phyloP scores from a whole-genome alignment of 192 early-diverging fungal genomes.

The Gamsiella multidivaricata region DNA sequence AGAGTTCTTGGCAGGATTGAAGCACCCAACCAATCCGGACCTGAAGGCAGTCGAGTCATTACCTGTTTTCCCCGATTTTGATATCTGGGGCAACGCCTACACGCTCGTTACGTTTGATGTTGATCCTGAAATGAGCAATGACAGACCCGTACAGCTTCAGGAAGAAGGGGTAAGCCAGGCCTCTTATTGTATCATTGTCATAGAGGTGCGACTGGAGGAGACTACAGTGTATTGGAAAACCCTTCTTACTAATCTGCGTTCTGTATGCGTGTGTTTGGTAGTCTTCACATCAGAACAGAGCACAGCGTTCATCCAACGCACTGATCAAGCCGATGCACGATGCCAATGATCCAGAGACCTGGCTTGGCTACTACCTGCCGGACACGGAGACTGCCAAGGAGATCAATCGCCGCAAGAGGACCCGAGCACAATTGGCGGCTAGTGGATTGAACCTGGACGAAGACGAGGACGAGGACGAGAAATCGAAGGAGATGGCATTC shows the following conservation, averaged over 20 bases:
- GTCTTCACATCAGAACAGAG: conserved; percentile 32
- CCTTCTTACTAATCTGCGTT: no score
- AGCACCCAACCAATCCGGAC: conserved; percentile 61
- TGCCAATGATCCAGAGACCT: conserved; percentile 47
- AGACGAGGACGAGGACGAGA: conserved; percentile 30
- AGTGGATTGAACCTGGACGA: conserved; percentile 28
- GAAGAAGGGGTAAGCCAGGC: conserved; percentile 51
- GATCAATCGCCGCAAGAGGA: conserved; percentile 38
- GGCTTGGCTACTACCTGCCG: conserved; percentile 48
- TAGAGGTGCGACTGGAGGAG: no score
- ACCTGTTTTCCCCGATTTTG: conserved; percentile 66
- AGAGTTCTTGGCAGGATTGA: conserved; percentile 36
- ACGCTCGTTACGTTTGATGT: conserved; percentile 62
- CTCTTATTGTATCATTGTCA: background rate
- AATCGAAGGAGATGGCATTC: conserved; percentile 14
- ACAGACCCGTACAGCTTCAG: conserved; percentile 10
- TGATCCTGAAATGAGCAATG: conserved; percentile 58
- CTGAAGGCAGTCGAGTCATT: conserved; percentile 59
- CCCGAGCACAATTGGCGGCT: conserved; percentile 21
- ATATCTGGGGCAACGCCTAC: conserved; percentile 62
- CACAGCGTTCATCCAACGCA: conserved; percentile 49
- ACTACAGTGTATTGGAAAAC: no score
- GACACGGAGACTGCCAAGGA: conserved; percentile 41
- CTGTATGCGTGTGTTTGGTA: no score
- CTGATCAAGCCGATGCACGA: conserved; percentile 50